Evolutionary conservation across 352 stramenopile genomes (phyloP), one percentile per base, ranked within the genome.

Genomic region (Ophiocytium majus): DNA sequence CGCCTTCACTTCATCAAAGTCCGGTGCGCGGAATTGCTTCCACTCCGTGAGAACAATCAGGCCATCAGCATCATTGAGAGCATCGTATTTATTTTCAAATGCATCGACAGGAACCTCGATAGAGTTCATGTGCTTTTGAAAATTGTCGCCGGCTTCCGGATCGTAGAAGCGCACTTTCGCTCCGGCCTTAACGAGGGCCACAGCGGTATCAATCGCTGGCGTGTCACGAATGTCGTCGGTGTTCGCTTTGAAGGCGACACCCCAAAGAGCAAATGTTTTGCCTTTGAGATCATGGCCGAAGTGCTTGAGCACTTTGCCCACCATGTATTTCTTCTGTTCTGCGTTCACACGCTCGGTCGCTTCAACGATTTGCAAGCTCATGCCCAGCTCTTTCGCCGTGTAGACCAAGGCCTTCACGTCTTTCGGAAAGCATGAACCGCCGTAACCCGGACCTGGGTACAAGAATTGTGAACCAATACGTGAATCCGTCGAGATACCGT

Each of bases 21-120:
- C 84, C 63, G 84, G 84, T 31, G 66, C 82, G 63, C 85, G 84
- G 33, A 84, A 88, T 19, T 57, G 79, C n/a, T 74, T 50, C 84
- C 84, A 88, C 37, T 88, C 84, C 10, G 84, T 88, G 0, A 88
- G 76, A 23, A 88, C 74, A 63, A 88, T 81, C 9, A 88, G 50
- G 23, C 74, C 84, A 76, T 88, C 84, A 78, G 81, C 84, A 78
- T 57, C 79, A 57, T 76, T 71, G 19, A 80, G 74, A 37, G 84
- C 84, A 19, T 86, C 81, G 66, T 88, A 85, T 63, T 88, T 50
- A 82, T 87, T 83, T 17, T 87, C 63, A 1, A 86, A 49, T 17
- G 82, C 64, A 1, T 66, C 82, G 28, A 66, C 63, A 76, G 81
- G 32, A 86, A 64, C 71, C 33, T 78, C 82, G 49, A 86, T 81